Evolutionary conservation across 2,329 filamentous ascomycete species (phyloP).

Genomic region (Aspergillus tubingensis): DNA sequence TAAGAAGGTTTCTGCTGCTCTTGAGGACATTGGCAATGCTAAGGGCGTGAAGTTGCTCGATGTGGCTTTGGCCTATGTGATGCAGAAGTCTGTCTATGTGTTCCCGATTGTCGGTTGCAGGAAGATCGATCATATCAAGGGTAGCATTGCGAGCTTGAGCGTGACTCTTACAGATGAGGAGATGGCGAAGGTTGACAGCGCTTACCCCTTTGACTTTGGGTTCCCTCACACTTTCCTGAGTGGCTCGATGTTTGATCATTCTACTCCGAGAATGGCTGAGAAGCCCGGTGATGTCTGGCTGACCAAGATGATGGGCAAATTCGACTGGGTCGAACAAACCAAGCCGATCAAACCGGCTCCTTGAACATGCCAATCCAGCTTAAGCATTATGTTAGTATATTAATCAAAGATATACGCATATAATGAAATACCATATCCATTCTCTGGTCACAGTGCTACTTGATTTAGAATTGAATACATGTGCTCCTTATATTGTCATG

Average conservation of each 20-base stretch:
- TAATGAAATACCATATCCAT: too few relatives aligned
- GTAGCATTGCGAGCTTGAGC: conserved; percentile 56
- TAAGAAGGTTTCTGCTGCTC: conserved; percentile 13
- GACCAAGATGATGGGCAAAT: conserved; percentile 7
- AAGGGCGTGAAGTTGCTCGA: conserved; percentile 13
- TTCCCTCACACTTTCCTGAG: conserved; percentile 47
- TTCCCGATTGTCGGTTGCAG: conserved; percentile 56
- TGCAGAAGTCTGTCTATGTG: conserved; percentile 51
- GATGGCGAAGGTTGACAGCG: conserved; percentile 55
- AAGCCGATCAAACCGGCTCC: background rate
- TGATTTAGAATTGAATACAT: fast-evolving
- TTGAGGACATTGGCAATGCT: conserved; percentile 9
- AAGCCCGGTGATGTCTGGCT: conserved; percentile 8
- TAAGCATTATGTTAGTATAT: too few relatives aligned
- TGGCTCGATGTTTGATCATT: conserved; percentile 6
- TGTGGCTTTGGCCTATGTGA: conserved; percentile 54
- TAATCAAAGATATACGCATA: too few relatives aligned
- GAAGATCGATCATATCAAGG: conserved; percentile 53
- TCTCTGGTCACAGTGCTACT: too few relatives aligned
- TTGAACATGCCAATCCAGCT: background rate
- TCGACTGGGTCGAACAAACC: conserved; percentile 10
- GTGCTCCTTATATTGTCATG: too few relatives aligned
- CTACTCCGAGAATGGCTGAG: background rate
- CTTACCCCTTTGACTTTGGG: conserved; percentile 36
- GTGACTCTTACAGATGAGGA: conserved; percentile 55